A percentile compares a stretch with the other conserved stretches of the same genome.
Conservation (phyloP, 2,329 filamentous ascomycete species). For the Truncatella angustata region DNA sequence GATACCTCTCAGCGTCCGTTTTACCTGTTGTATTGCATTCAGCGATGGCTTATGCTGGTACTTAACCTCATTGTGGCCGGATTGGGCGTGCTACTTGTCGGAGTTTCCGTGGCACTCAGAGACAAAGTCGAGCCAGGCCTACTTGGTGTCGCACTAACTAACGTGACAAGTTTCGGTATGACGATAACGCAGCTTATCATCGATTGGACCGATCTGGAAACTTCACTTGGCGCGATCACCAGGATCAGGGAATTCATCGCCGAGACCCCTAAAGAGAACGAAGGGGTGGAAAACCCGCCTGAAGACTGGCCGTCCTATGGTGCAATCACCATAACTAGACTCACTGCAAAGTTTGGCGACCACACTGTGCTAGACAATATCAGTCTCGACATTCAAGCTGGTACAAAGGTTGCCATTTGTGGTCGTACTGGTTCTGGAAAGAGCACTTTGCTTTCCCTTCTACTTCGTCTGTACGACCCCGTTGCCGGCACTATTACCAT, state of each 20-base stretch:
- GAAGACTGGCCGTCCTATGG: neutral
- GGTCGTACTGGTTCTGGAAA: conserved; percentile 7
- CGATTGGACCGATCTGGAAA: conserved; percentile 9
- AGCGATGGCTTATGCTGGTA: conserved; percentile 8
- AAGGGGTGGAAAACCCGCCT: neutral
- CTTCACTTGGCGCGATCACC: conserved; percentile 9
- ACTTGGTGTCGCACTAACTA: conserved; percentile 4
- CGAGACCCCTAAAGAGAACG: conserved; percentile 4
- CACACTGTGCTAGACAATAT: conserved; percentile 2
- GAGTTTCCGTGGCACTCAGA: neutral
- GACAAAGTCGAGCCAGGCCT: conserved; percentile 1
- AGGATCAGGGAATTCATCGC: conserved; percentile 3
- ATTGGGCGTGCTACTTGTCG: conserved; percentile 3
- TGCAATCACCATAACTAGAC: neutral
- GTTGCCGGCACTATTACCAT: neutral
- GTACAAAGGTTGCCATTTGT: conserved; percentile 2
- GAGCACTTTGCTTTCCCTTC: neutral
- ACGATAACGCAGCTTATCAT: conserved; percentile 8
- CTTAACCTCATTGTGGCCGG: conserved; percentile 5
- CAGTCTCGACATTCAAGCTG: neutral
- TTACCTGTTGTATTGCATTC: conserved; percentile 6
- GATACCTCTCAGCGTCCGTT: conserved; percentile 7
- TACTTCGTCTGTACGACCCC: neutral
- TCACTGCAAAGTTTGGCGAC: conserved; percentile 1
- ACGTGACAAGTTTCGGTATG: neutral